Base-by-base conservation (phyloP, 169 alveolate species). In the Cryptosporidium ubiquitum region DNA sequence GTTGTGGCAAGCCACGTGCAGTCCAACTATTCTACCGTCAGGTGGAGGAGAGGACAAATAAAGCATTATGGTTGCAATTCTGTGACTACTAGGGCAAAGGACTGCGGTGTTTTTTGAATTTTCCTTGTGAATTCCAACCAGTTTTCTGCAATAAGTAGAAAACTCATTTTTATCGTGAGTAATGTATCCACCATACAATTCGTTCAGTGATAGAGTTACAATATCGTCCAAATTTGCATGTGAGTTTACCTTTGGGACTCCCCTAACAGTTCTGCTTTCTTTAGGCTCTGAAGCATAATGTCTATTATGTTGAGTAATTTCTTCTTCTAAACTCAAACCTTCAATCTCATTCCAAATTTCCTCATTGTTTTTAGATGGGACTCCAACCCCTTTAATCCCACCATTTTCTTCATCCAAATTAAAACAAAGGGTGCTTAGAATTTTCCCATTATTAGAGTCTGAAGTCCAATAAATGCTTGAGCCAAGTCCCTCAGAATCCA, bases 231-330 rank as follows among this genome's bases (percentile, higher is more conserved):
- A 44, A 7, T 79, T 29, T 4, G 66, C 37, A 23, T 61, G 37
- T 10, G 75, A 79, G 26, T 58, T 66, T 18, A 73, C 70, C 49
- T 61, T 73, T 33, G 85, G 85, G 14, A 73, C 20, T 33, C 85
- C 85, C 23, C 85, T 73, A 9, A 73, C 85, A 5, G 85, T 73
- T 40, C 70, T 49, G 58, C 85, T 73, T 29, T 73, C 85, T 16
- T n/a, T 58, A 35, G 75, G 89, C 40, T 79, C 89, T 3, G 89
- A 58, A 9, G 75, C 75, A 18, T 61, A 64, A 42, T 79, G 75
- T 79, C 61, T 61, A n/a, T 57, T 18, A 55, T 57, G 5, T 16
- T 14, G 39, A 26, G 14, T 39, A 23, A 79, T 79, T 61, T 39
- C 68, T 42, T 37, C 74, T 3, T 64, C 79, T 10, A 42, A 9